Evolutionary conservation across 2,329 filamentous ascomycete species (phyloP), one percentile per base, ranked within the genome.

Genomic region (Fusarium avenaceum): DNA sequence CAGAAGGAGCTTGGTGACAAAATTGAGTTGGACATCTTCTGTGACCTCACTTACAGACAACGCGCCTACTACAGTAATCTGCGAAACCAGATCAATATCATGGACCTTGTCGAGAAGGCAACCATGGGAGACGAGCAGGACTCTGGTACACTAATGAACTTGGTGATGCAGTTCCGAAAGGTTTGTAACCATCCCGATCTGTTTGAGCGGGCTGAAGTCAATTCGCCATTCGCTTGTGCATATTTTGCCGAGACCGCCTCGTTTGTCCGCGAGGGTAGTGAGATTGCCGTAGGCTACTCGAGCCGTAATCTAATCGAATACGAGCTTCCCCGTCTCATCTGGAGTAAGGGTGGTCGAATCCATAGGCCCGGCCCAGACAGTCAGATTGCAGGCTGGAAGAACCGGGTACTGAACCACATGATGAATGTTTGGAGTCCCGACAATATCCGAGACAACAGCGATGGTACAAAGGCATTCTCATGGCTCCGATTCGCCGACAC

Each of bases 91-190:
- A 97, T 99, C 81, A 98, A 94, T 80, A 94, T 99, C 72, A 96
- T 98, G 89, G 96, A 99, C 77, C 89, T 99, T 19, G 96, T 99
- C 56, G 96, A 99, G 80, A 98, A 97, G 85, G 94, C 93, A 2
- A 95, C 95, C 3, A 87, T 96, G 72, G 96, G 96, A 35, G 94
- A 97, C 74, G 96, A 98, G 49, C 90, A 95, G 73, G 96, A 98
- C 76, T 97, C 93, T 35, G 94, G 95, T 40, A 98, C 95, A 2
- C 82, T 99, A 74, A 98, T 99, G 96, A 99, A 99, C 80, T 85
- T 99, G 69, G 96, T 99, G 67, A 99, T 99, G 96, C 96, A 99
- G 81, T 99, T 99, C 87, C 89, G 96, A 74, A 99, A 99, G 82
- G 96, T 99, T 58, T 99, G 96, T 83, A 99, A 99, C 76, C 96